A percentile compares a stretch with the other conserved stretches of the same genome.
Evolutionary conservation across 805 yeast genomes (phyloP).

Genomic region (Geotrichum ghanense): DNA sequence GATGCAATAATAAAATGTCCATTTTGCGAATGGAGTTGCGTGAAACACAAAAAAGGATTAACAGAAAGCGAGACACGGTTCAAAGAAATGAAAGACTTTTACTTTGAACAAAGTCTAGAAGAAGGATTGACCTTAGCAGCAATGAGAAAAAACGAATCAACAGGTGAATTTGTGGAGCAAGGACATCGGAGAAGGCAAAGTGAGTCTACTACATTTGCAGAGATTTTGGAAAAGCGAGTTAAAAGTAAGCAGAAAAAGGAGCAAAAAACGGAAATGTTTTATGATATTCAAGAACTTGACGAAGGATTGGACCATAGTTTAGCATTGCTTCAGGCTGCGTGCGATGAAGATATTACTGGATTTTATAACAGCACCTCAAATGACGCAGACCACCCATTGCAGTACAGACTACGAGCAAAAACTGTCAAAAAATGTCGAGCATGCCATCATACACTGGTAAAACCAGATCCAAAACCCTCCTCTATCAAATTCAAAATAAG

Average conservation of each 20-base stretch:
- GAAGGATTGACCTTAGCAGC: not conserved
- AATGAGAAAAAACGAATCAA: slow-evolving; percentile 1
- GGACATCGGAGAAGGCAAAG: slow-evolving; percentile 1
- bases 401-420: slow-evolving; percentile 15
- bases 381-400: not conserved
- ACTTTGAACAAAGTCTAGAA: slow-evolving; percentile 1
- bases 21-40: slow-evolving; percentile 15
- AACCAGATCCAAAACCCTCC: slow-evolving; percentile 22
- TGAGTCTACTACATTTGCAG: not conserved
- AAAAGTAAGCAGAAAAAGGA: not conserved
- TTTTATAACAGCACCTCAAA: not conserved
- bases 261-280: not conserved
- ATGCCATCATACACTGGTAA: slow-evolving; percentile 23
- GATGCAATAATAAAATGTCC: slow-evolving; percentile 12
- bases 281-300: not conserved
- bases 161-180: not conserved
- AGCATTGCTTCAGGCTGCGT: not conserved
- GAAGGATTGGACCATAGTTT: not conserved
- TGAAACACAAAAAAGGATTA: not conserved
- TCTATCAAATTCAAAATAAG: slow-evolving; percentile 13
- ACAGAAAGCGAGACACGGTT: slow-evolving; percentile 1
- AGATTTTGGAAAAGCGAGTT: not conserved
- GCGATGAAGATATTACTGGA: not conserved
- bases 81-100: not conserved
- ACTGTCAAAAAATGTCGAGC: slow-evolving; percentile 21